Percentiles rank a stretch among this genome's conserved stretches.
Evolutionary conservation across 257 asterid species (phyloP).

Genomic region (Nicotiana benthamiana): DNA sequence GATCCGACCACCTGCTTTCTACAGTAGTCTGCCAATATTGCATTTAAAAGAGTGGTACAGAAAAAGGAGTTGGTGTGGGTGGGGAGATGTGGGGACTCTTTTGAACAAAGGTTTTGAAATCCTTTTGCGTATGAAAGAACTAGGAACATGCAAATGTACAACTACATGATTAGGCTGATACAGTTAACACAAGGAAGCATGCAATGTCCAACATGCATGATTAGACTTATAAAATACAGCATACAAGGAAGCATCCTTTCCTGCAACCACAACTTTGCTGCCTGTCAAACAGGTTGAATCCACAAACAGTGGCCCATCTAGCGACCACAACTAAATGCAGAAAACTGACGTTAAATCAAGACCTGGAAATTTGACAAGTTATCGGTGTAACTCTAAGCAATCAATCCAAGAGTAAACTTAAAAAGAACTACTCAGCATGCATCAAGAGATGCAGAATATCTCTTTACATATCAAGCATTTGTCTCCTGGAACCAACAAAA

Average conservation of each 20-base stretch:
- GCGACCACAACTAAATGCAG: not conserved
- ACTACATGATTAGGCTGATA: not conserved
- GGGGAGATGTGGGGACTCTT: not conserved
- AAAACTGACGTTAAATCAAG: not conserved
- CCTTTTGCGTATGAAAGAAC: not conserved
- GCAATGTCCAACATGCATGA: not conserved
- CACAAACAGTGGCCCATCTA: not conserved
- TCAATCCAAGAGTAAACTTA: not conserved
- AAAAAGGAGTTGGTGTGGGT: not conserved
- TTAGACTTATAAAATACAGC: not conserved
- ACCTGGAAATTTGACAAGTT: not conserved
- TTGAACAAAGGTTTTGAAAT: not conserved
- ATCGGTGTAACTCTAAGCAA: not conserved
- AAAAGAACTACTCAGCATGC: not conserved
- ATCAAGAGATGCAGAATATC: not conserved
- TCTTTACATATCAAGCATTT: not conserved
- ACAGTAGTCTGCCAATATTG: not conserved
- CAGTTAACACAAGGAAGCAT: not conserved
- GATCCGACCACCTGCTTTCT: constrained; percentile 1
- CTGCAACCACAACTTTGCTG: not conserved
- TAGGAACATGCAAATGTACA: not conserved
- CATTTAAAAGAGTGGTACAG: not conserved
- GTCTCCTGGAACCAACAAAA: too few species aligned
- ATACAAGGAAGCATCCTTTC: not conserved
- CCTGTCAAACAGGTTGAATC: not conserved